Evolutionary conservation across 305 asterid species (phyloP).

Genomic region (Plantago lanceolata): DNA sequence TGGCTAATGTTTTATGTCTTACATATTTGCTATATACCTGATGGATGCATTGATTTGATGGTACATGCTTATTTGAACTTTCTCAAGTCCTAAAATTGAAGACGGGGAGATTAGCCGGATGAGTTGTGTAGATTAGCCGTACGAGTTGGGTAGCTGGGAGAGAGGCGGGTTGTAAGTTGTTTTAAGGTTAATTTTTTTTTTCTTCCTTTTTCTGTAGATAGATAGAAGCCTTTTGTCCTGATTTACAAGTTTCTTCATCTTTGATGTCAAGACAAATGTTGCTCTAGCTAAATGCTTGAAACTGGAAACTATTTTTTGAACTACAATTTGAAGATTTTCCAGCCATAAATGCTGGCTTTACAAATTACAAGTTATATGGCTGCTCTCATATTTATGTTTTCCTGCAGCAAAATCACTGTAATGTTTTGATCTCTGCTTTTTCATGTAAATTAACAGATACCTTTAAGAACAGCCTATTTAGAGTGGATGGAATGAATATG

Average conservation of each 20-base stretch:
- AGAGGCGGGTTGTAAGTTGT: too few species aligned
- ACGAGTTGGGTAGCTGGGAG: too few species aligned
- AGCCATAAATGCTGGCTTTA: not conserved
- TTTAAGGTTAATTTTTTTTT: too few species aligned
- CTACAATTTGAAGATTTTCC: not conserved
- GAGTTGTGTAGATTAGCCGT: too few species aligned
- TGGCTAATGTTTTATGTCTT: too few species aligned
- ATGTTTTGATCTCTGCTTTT: slow-evolving; percentile 15
- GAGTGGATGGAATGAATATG: slow-evolving; percentile 66
- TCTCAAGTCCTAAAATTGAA: too few species aligned
- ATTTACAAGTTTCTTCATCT: not conserved
- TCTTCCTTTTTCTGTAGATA: too few species aligned
- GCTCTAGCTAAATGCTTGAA: not conserved
- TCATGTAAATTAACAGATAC: slow-evolving; percentile 43
- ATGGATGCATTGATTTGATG: too few species aligned
- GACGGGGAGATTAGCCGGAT: too few species aligned
- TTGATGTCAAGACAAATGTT: not conserved
- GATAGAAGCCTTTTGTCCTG: not conserved
- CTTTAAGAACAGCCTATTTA: slow-evolving; percentile 59
- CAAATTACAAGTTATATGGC: not conserved
- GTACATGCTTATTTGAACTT: too few species aligned
- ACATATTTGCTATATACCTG: too few species aligned
- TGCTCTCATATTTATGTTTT: not conserved
- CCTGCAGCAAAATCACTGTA: not conserved
- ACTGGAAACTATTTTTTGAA: not conserved